Conservation (phyloP, 257 asterid species). For the Solanum medicagineum region DNA sequence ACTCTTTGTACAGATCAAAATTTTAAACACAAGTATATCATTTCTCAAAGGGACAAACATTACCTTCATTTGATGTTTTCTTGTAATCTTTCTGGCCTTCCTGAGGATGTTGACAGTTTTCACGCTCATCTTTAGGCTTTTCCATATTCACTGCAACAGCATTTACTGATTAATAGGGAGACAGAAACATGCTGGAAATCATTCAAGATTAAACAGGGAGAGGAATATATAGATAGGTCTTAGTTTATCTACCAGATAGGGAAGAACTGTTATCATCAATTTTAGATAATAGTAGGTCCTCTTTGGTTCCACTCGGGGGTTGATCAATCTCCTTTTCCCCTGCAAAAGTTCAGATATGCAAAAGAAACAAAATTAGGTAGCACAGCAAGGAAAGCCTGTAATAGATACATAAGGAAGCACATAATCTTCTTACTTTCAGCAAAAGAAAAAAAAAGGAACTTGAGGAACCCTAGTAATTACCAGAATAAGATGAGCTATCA, state of each 20-base stretch:
- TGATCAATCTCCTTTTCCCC: background rate
- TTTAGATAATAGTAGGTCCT: background rate
- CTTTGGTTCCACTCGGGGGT: background rate
- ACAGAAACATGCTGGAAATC: background rate
- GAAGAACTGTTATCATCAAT: background rate
- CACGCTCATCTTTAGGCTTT: conserved; percentile 3
- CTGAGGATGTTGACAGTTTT: conserved; percentile 2
- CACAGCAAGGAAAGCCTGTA: background rate
- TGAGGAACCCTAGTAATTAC: conserved; percentile 18
- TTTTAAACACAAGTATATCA: conserved; percentile 4
- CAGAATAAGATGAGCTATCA: conserved; percentile 30
- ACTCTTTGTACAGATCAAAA: background rate
- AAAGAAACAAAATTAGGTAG: background rate
- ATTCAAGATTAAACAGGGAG: background rate
- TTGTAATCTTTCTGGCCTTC: conserved; percentile 12
- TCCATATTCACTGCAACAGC: conserved; percentile 8
- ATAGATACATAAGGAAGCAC: background rate
- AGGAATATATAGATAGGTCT: background rate
- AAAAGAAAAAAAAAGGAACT: background rate
- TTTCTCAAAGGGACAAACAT: conserved; percentile 3
- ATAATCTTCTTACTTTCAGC: background rate
- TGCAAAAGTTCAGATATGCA: background rate
- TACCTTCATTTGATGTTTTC: conserved; percentile 1
- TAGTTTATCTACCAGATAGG: background rate
- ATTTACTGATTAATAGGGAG: background rate